Evolutionary conservation across 2,329 filamentous ascomycete genomes (phyloP), one percentile per base, ranked within the genome.

Genomic region (Cercospora beticola): DNA sequence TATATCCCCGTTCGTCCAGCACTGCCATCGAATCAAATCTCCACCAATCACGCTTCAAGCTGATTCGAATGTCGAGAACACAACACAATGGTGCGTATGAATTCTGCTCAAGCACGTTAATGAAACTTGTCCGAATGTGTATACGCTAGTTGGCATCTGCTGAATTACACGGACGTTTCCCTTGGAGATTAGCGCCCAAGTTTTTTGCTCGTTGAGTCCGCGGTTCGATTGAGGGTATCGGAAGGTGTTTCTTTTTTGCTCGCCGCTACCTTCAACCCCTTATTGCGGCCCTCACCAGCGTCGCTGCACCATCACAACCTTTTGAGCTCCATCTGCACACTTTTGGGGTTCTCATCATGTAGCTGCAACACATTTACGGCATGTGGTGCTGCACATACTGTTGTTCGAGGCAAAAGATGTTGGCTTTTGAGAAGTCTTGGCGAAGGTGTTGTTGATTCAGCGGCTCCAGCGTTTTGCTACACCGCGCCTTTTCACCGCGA

Each of bases 351-450:
- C 23, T 56, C 49, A 14, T 23, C 49, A 56, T 28, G 23, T 26
- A 8, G 7, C 21, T 14, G 4, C 10, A 16, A 16, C 26, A 28
- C 23, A 26, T n/a, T 26, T 26, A n/a, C 14, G 21, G 12, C 23
- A n/a, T 56, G 49, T 56, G 49, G 49, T 56, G 23, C 49, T 7
- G 23, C 12, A 30, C 23, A 30, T 56, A 30, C 26, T 23, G 49
- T 6, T 56, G 49, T 14, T 28, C 14, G 49, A 56, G 49, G 49
- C 49, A 56, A 56, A 56, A 56, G 49, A 28, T 28, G 49, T n/a
- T 56, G 49, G 49, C 49, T 56, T 56, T 56, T 56, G 49, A 56
- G 23, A 56, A 56, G 49, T 16, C 49, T 56, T 56, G 49, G 49
- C 49, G 23, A 7, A 23, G 18, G 49, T 56, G 49, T 56, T 28